phyloP scores from a whole-genome alignment of 176 grass and related monocot species.

The Musa acuminata region DNA sequence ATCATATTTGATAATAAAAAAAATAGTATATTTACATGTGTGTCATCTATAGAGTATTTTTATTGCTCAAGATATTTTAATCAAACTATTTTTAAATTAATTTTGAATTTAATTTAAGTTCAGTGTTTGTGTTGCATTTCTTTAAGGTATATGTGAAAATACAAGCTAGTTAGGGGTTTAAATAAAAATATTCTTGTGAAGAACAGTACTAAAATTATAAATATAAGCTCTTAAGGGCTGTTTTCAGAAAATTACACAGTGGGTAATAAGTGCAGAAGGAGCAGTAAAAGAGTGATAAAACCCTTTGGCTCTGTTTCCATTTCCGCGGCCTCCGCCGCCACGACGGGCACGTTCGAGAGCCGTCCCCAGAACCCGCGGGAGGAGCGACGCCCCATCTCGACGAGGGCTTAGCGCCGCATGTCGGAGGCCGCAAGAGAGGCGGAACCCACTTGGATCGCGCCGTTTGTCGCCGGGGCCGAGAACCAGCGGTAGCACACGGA shows the following conservation, averaged over 20 bases:
- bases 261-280: not conserved
- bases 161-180: too few relatives aligned
- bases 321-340: slow-evolving; percentile 1
- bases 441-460: not conserved
- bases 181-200: too few relatives aligned
- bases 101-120: too few relatives aligned
- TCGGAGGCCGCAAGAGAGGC: not conserved
- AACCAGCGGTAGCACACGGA: not conserved
- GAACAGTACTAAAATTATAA: not conserved
- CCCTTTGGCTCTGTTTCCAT: not conserved
- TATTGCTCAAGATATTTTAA: too few relatives aligned
- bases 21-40: too few relatives aligned
- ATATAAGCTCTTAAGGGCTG: not conserved
- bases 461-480: not conserved
- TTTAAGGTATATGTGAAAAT: too few relatives aligned
- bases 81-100: too few relatives aligned
- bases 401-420: not conserved
- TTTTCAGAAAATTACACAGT: not conserved
- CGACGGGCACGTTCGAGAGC: not conserved
- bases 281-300: not conserved
- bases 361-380: not conserved
- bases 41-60: too few relatives aligned
- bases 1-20: too few relatives aligned
- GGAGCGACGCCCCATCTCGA: not conserved
- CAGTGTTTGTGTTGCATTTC: too few relatives aligned